Percentiles rank a stretch among this genome's conserved stretches.
These are phyloP conservation scores for Boletus pseudo-olivaceus DNA, from an alignment of 768 basidiomycete genomes.

Conservation along the genomic window DNA sequence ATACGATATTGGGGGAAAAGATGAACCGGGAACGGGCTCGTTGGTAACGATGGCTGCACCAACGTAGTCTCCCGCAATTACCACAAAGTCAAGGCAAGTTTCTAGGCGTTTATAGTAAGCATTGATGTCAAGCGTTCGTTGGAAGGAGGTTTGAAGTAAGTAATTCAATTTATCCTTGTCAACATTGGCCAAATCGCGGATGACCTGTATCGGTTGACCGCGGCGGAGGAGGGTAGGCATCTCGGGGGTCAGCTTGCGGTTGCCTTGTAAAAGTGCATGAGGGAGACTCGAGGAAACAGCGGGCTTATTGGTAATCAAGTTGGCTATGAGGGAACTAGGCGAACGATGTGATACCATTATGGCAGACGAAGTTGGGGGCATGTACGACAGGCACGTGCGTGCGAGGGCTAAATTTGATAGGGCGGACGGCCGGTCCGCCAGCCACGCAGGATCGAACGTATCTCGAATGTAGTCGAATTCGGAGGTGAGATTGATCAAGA, in stretches of 20 bases:
- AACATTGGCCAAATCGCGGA: constrained; percentile 65
- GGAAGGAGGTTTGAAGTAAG: constrained; percentile 88
- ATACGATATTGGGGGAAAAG: constrained; percentile 65
- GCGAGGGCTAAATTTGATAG: constrained; percentile 84
- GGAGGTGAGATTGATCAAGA: constrained; percentile 89
- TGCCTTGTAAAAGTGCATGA: constrained; percentile 85
- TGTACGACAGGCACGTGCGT: constrained; percentile 80
- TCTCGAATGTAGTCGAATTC: constrained; percentile 82
- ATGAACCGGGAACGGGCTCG: constrained; percentile 38
- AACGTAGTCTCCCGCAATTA: constrained; percentile 92
- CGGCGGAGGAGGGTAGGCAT: constrained; percentile 92
- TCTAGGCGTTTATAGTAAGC: constrained; percentile 81
- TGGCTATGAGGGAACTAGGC: constrained; percentile 90
- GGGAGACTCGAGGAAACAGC: constrained; percentile 94
- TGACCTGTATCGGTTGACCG: constrained; percentile 82
- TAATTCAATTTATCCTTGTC: constrained; percentile 70
- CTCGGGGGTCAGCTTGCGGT: constrained; percentile 79
- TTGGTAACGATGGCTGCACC: constrained; percentile 93
- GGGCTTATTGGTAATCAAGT: constrained; percentile 97
- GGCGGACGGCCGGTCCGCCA: constrained; percentile 73
- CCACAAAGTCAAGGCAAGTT: constrained; percentile 79
- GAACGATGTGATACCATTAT: constrained; percentile 98
- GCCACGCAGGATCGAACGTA: constrained; percentile 81
- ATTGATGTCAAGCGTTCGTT: constrained; percentile 61
- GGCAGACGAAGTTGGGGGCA: constrained; percentile 92